A percentile compares a stretch with the other conserved stretches of the same genome.
Evolutionary conservation across 805 yeast genomes (phyloP).

Genomic region (Metschnikowia continentalis): DNA sequence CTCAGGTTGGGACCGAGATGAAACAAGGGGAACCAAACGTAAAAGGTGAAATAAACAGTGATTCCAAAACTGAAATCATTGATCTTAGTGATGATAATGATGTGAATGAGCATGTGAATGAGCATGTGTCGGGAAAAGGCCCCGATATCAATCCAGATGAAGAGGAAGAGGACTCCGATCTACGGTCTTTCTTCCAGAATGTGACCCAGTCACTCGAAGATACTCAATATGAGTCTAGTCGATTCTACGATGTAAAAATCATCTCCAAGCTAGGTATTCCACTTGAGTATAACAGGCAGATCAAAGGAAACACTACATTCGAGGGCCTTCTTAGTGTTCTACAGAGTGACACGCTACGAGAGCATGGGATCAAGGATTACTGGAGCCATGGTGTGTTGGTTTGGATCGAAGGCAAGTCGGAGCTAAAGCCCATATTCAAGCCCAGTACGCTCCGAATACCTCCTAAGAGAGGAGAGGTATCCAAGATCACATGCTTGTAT

Average conservation of each 20-base stretch:
- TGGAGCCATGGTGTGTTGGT: slow-evolving; percentile 21
- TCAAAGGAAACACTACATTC: slow-evolving; percentile 11
- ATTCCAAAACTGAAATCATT: background rate
- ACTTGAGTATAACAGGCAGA: slow-evolving; percentile 24
- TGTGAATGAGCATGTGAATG: background rate
- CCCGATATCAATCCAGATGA: background rate
- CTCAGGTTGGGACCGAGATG: background rate
- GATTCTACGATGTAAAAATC: slow-evolving; percentile 29
- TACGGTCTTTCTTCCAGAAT: slow-evolving; percentile 12
- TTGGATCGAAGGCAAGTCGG: slow-evolving; percentile 40
- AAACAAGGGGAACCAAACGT: too few species aligned
- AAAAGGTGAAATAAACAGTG: too few species aligned
- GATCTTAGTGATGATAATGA: too few species aligned
- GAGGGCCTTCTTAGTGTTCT: slow-evolving; percentile 6
- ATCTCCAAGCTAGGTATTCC: slow-evolving; percentile 22
- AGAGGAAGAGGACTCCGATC: slow-evolving; percentile 9
- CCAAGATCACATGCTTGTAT: slow-evolving; percentile 18
- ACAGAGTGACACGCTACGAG: slow-evolving; percentile 8
- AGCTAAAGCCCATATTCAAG: slow-evolving; percentile 35
- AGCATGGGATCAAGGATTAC: slow-evolving; percentile 5
- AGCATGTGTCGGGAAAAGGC: background rate
- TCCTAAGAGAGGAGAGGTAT: slow-evolving; percentile 18
- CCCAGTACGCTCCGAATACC: slow-evolving; percentile 37
- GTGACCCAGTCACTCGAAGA: slow-evolving; percentile 19
- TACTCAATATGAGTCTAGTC: slow-evolving; percentile 21